Conservation (phyloP, 805 yeast species). For the Pichia manshurica region DNA sequence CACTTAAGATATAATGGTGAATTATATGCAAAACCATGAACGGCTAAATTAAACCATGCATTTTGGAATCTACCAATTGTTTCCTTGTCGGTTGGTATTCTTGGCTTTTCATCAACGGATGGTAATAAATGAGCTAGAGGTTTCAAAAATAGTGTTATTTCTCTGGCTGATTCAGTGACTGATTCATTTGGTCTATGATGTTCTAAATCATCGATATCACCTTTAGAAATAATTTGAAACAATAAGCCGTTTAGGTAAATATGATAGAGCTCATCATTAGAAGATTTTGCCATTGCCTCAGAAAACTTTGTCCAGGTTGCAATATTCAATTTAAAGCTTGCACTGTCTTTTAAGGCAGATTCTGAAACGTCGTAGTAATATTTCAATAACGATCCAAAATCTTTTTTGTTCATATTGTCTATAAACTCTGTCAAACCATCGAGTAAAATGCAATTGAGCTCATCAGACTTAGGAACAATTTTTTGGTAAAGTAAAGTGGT, state of each 20-base stretch:
- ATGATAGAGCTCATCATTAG: constrained; percentile 42
- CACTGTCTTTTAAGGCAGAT: constrained; percentile 38
- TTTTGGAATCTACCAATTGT: constrained; percentile 65
- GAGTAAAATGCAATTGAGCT: constrained; percentile 50
- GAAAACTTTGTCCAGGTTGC: constrained; percentile 47
- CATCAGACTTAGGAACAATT: constrained; percentile 41
- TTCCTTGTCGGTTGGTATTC: constrained; percentile 40
- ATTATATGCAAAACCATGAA: constrained; percentile 75
- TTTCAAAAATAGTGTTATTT: constrained; percentile 54
- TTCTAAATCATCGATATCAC: constrained; percentile 67
- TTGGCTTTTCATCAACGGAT: constrained; percentile 40
- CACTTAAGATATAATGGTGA: constrained; percentile 50
- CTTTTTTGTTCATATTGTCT: constrained; percentile 55
- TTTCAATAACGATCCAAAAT: constrained; percentile 57
- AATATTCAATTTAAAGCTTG: constrained; percentile 15
- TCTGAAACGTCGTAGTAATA: constrained; percentile 47
- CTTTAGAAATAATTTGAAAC: constrained; percentile 62
- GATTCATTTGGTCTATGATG: constrained; percentile 77
- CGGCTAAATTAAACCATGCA: constrained; percentile 90
- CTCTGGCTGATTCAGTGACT: constrained; percentile 63
- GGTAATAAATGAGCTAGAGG: constrained; percentile 80
- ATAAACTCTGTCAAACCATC: constrained; percentile 61
- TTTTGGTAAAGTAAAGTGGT: constrained; percentile 82
- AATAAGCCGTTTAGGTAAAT: constrained; percentile 63
- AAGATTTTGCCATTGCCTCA: constrained; percentile 26